phyloP scores from a whole-genome alignment of 1,284 basidiomycete genomes.

The Leccinum ambiguum region DNA sequence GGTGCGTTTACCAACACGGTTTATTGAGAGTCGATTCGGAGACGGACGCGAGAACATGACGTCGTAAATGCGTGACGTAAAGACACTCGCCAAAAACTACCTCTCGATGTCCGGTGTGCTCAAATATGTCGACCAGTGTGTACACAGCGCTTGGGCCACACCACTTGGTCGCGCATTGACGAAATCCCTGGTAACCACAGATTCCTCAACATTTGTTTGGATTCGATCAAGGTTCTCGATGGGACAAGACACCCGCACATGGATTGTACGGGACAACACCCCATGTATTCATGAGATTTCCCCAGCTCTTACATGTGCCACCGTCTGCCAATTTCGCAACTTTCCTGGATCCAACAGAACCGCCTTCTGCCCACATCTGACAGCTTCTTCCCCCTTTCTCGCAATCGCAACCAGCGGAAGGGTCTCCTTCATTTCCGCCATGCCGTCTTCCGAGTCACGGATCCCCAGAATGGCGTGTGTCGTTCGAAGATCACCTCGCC shows the following conservation, averaged over 20 bases:
- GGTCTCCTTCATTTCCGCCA: constrained; percentile 36
- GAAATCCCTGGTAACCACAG: constrained; percentile 40
- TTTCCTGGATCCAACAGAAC: constrained; percentile 70
- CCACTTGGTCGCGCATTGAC: constrained; percentile 6
- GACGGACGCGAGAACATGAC: too few relatives aligned
- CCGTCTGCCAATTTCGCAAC: constrained; percentile 52
- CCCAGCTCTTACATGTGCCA: constrained; percentile 52
- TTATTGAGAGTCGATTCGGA: too few relatives aligned
- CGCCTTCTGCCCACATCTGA: constrained; percentile 58
- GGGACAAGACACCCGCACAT: constrained; percentile 96
- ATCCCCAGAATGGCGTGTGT: constrained; percentile 41
- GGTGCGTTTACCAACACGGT: too few relatives aligned
- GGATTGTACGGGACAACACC: constrained; percentile 3
- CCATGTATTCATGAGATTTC: constrained; percentile 25
- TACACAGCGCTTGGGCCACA: constrained; percentile 1
- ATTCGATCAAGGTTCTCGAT: constrained; percentile 92
- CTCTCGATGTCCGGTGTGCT: constrained; percentile 95
- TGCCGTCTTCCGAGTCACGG: constrained; percentile 28
- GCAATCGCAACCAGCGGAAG: constrained; percentile 46
- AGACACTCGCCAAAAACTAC: constrained; percentile 99
- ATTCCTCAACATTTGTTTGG: constrained; percentile 96
- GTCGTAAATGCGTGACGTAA: too few relatives aligned
- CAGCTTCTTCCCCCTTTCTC: constrained; percentile 35
- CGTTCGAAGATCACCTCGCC: constrained; percentile 41
- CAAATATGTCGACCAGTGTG: constrained; percentile 97